Conservation (phyloP, 1,139 yeast genomes). For the Meyerozyma guilliermondii region DNA sequence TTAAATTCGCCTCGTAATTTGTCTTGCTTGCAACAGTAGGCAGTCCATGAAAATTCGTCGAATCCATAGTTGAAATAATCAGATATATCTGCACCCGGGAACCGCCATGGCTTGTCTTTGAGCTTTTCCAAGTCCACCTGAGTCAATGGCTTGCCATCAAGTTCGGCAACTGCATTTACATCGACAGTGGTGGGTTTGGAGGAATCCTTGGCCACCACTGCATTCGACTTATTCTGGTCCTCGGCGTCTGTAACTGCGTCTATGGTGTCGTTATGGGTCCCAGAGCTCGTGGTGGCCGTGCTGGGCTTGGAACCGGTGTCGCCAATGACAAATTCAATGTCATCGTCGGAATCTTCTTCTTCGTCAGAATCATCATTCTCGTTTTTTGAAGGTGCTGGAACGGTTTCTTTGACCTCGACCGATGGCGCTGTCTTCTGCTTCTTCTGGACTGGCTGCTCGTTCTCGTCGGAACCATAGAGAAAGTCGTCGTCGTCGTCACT, state of each 20-base stretch:
- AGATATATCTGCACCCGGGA: conserved; percentile 91
- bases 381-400: conserved; percentile 12
- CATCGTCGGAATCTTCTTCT: conserved; percentile 44
- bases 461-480: conserved; percentile 75
- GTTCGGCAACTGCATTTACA: conserved; percentile 71
- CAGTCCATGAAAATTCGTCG: conserved; percentile 94
- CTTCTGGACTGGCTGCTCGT: conserved; percentile 25
- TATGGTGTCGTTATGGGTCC: conserved; percentile 15
- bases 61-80: conserved; percentile 96
- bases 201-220: conserved; percentile 30
- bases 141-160: conserved; percentile 80
- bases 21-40: conserved; percentile 87
- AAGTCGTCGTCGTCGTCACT: conserved; percentile 79
- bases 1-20: conserved; percentile 74
- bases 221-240: conserved; percentile 18
- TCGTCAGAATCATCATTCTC: conserved; percentile 15
- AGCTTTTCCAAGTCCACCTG: conserved; percentile 77
- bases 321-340: conserved; percentile 49
- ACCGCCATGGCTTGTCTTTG: conserved; percentile 96
- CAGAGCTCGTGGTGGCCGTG: conserved; percentile 19
- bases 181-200: conserved; percentile 49
- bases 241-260: conserved; percentile 17
- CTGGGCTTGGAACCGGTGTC: conserved; percentile 29
- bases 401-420: conserved; percentile 16
- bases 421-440: conserved; percentile 14